Base-by-base conservation (phyloP, 2,329 filamentous ascomycete genomes). In the Apiospora sp. region DNA sequence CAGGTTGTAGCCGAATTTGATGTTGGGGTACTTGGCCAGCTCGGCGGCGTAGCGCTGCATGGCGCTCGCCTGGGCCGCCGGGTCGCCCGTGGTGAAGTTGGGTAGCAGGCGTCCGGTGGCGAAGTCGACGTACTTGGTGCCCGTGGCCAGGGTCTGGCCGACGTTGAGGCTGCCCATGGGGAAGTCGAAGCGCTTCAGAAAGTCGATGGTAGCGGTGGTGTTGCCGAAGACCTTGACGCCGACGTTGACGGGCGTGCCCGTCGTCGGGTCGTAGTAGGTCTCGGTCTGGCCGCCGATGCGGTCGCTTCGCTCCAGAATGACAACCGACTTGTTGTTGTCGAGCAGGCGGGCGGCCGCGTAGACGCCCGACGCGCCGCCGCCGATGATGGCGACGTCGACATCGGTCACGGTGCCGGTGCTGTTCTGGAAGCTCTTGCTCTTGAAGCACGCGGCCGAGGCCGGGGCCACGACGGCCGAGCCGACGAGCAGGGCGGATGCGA, bases 321-420 rank as follows among this genome's bases (percentile, higher is more conserved):
- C 68, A 6, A 72, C 71, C 0, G 51, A 67, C 54, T 70, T 49
- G 34, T 69, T 64, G 43, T 37, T 34, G 46, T 72, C 71, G 19
- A 67, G 30, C 24, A 72, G 68, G 16, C 68, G 44, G 7, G 68
- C 43, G 13, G 71, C 71, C 7, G 71, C 68, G 44, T 72, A 69
- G 2, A 72, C 71, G 30, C 71, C 71, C 37, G 49, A 46, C 6
- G 71, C 49, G 19, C 71, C 71, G 19, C 68, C 71, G 30, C 71
- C 71, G 30, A 72, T 69, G 58, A 72, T 67, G 46, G 67, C 68
- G 16, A 72, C 71, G 41, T 72, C 71, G 12, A 68, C 67, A 1
- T 68, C 67, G 22, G 44, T 27, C 1, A 24, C 67, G 16, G n/a
- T 30, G 67, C 19, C 67, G 24, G 5, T 48, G 67, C 8, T 22